phyloP scores from a whole-genome alignment of 2,329 filamentous ascomycete genomes.

The Diaporthe nobilis region DNA sequence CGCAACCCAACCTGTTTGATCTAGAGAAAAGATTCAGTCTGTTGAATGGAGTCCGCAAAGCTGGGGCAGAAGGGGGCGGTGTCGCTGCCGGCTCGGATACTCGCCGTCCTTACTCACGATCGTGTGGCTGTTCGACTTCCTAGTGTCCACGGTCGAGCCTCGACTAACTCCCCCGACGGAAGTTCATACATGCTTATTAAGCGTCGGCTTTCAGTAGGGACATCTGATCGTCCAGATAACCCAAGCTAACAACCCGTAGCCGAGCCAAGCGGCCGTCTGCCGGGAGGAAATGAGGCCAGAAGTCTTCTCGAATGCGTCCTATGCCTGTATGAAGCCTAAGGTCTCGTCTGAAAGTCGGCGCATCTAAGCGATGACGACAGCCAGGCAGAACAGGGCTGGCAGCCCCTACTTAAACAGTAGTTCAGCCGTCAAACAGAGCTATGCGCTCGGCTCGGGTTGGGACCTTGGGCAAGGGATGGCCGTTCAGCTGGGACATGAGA shows the following conservation, averaged over 20 bases:
- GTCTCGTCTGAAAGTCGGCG: constrained; percentile 16
- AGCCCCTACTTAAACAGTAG: not conserved
- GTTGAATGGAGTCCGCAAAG: not conserved
- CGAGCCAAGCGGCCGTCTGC: constrained; percentile 13
- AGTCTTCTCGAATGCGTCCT: constrained; percentile 21
- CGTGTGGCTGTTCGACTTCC: not conserved
- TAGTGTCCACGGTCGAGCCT: not conserved
- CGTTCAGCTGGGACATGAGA: not conserved
- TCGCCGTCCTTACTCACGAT: not conserved
- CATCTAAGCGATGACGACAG: constrained; percentile 15
- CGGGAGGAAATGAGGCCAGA: constrained; percentile 8
- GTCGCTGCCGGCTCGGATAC: not conserved
- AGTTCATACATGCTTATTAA: not conserved
- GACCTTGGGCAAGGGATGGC: not conserved
- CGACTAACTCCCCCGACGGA: not conserved
- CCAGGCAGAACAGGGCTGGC: not conserved
- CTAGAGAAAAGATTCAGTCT: not conserved
- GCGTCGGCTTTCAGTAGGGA: not conserved
- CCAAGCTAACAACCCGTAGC: not conserved
- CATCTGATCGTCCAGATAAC: not conserved
- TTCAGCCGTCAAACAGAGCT: not conserved
- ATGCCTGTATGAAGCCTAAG: not conserved
- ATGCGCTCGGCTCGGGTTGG: not conserved
- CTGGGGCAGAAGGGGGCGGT: not conserved
- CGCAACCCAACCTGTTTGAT: not conserved